A percentile compares a stretch with the other conserved stretches of the same genome.
Evolutionary conservation across 176 grass and related monocot genomes (phyloP).

Genomic region (Musa schizocarpa): DNA sequence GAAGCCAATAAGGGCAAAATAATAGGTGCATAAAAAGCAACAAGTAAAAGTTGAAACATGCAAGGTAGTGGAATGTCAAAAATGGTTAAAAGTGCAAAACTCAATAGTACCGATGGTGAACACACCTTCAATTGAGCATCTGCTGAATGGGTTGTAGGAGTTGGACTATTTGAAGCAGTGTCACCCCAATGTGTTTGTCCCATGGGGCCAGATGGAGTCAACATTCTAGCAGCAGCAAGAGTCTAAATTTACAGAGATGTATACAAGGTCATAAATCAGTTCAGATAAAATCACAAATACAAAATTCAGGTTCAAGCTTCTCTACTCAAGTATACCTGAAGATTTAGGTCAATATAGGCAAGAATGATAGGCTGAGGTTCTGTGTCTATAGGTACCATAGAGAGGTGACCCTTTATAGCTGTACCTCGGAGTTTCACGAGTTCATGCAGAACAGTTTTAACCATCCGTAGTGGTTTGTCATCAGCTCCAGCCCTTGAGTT

Average conservation of each 20-base stretch:
- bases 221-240: conserved; percentile 96
- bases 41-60: background rate
- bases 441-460: conserved; percentile 98
- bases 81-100: background rate
- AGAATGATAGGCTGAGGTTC: conserved; percentile 99
- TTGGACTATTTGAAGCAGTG: conserved; percentile 68
- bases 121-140: conserved; percentile 93
- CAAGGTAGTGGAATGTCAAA: background rate
- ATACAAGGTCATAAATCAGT: conserved; percentile 14
- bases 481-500: conserved; percentile 85
- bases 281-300: conserved; percentile 3
- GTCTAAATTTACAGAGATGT: conserved; percentile 35
- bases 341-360: conserved; percentile 98
- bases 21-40: background rate
- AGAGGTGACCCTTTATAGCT: conserved; percentile 96
- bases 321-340: conserved; percentile 50
- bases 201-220: conserved; percentile 89
- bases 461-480: conserved; percentile 97
- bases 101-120: background rate
- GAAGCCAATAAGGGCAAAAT: background rate
- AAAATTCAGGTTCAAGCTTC: background rate
- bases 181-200: conserved; percentile 95
- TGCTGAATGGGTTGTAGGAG: conserved; percentile 55
- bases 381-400: conserved; percentile 97
- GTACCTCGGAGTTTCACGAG: conserved; percentile 97